Evolutionary conservation across 345 rosid genomes (phyloP).

Genomic region (Noccaea bulbosa): DNA sequence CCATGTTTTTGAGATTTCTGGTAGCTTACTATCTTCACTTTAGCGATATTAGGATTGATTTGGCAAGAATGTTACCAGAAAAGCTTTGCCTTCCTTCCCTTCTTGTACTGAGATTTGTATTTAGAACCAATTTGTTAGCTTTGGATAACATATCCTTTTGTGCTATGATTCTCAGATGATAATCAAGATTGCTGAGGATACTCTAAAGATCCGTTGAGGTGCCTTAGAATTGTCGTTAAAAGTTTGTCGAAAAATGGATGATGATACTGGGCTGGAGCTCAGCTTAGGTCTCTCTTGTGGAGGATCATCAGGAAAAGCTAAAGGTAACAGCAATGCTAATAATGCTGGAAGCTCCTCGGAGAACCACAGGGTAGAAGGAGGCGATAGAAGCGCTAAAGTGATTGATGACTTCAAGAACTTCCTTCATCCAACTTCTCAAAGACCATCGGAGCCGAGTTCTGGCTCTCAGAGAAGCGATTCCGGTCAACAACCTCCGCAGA

Average conservation of each 20-base stretch:
- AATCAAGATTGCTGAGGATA: slow-evolving; percentile 13
- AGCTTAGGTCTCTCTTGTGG: slow-evolving; percentile 94
- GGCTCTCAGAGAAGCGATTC: slow-evolving; percentile 70
- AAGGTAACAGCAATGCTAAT: slow-evolving; percentile 63
- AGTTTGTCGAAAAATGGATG: slow-evolving; percentile 59
- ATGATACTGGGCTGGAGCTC: slow-evolving; percentile 91
- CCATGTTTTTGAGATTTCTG: neutral
- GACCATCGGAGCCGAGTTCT: slow-evolving; percentile 54
- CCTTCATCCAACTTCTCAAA: slow-evolving; percentile 59
- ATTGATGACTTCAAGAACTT: slow-evolving; percentile 77
- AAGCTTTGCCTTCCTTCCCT: neutral
- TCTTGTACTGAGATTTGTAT: neutral
- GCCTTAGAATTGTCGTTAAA: neutral
- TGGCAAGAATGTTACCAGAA: neutral
- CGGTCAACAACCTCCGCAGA: slow-evolving; percentile 63
- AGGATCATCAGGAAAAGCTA: slow-evolving; percentile 71
- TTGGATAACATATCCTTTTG: slow-evolving; percentile 7
- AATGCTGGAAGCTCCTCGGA: slow-evolving; percentile 64
- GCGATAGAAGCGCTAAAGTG: slow-evolving; percentile 66
- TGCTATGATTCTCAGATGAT: slow-evolving; percentile 26
- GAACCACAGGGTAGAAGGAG: slow-evolving; percentile 57
- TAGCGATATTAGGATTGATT: neutral
- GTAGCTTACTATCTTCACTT: neutral
- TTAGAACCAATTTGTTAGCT: neutral
- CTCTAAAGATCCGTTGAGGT: slow-evolving; percentile 16